These are phyloP conservation scores for Taxillus chinensis DNA, from an alignment of 164 flowering plant genomes.

Conservation along the genomic window DNA sequence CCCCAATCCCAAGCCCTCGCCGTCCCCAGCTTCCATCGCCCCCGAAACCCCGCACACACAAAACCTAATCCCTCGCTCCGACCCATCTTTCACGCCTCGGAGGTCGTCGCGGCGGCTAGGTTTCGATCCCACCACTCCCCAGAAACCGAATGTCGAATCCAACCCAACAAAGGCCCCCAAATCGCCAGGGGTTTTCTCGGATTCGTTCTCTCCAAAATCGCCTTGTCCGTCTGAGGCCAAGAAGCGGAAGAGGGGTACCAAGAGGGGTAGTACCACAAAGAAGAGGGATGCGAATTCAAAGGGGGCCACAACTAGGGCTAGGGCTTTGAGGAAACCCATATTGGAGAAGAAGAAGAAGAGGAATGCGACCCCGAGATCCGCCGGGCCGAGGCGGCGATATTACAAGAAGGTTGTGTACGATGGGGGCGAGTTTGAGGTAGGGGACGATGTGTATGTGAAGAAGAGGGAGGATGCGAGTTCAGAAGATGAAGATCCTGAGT, in stretches of 20 bases:
- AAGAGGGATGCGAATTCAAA: neutral
- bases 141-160: neutral
- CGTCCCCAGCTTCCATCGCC: conserved; percentile 4
- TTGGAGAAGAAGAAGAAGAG: neutral
- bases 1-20: neutral
- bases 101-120: conserved; percentile 1
- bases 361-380: too few relatives aligned
- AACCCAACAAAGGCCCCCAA: conserved; percentile 7
- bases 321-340: neutral
- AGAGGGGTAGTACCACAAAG: conserved; percentile 10
- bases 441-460: conserved; percentile 91
- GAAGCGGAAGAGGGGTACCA: conserved; percentile 16
- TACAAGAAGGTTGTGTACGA: conserved; percentile 72
- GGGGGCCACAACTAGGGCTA: neutral
- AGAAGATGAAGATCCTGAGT: conserved; percentile 67
- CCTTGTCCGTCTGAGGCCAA: conserved; percentile 19
- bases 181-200: neutral
- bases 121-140: conserved; percentile 3
- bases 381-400: conserved; percentile 21
- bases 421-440: conserved; percentile 61
- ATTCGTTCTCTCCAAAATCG: conserved; percentile 16
- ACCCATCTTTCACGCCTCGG: conserved; percentile 9
- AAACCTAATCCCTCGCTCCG: conserved; percentile 16
- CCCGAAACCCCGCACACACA: conserved; percentile 20
- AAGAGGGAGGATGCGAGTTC: conserved; percentile 74